phyloP scores from a whole-genome alignment of 306 rosid genomes.

The Ziziphus jujuba region DNA sequence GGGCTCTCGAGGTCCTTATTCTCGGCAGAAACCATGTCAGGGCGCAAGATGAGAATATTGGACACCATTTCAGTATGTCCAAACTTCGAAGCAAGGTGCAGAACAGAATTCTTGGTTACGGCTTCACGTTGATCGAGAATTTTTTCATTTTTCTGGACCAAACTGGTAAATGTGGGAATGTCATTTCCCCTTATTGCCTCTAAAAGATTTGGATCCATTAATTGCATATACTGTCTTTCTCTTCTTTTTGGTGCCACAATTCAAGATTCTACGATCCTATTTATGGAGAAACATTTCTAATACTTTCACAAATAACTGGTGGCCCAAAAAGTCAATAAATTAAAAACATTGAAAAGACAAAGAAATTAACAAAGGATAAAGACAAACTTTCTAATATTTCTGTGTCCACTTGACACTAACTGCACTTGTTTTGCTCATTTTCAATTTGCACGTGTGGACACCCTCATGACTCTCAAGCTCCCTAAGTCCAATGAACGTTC shows the following conservation, averaged over 20 bases:
- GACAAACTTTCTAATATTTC: not conserved
- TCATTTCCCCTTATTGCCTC: constrained; percentile 47
- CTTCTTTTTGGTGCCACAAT: not conserved
- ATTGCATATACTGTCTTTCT: not conserved
- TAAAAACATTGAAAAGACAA: not conserved
- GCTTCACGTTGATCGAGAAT: constrained; percentile 47
- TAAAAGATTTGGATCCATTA: constrained; percentile 51
- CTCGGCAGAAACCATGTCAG: constrained; percentile 59
- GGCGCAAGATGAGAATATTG: constrained; percentile 43
- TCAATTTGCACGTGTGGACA: constrained; percentile 12
- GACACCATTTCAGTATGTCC: constrained; percentile 43
- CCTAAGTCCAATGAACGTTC: too few relatives aligned
- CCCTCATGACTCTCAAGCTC: not conserved
- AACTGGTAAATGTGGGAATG: constrained; percentile 24
- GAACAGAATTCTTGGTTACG: constrained; percentile 37
- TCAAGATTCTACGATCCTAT: not conserved
- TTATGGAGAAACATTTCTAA: not conserved
- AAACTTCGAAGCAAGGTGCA: constrained; percentile 63
- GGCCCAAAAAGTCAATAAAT: not conserved
- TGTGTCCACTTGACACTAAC: not conserved
- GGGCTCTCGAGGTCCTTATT: constrained; percentile 62
- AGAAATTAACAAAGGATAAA: not conserved
- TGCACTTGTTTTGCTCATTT: not conserved
- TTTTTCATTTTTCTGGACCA: constrained; percentile 41
- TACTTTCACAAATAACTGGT: not conserved